A percentile compares a stretch with the other conserved stretches of the same genome.
Evolutionary conservation across 441 rosid species (phyloP).

Genomic region (Adansonia rubrostipa): DNA sequence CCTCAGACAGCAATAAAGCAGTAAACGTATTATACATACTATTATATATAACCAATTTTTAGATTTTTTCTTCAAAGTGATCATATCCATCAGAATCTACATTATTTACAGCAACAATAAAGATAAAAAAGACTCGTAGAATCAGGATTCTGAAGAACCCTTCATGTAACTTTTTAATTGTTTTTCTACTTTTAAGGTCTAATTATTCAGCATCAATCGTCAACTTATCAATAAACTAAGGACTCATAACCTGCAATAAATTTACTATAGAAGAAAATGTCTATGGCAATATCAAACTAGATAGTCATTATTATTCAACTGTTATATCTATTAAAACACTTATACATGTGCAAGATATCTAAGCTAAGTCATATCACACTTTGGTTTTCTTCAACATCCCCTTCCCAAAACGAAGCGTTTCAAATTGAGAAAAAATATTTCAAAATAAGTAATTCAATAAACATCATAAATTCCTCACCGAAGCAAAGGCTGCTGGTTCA

Average conservation of each 20-base stretch:
- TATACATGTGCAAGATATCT: neutral
- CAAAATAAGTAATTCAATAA: slow-evolving; percentile 14
- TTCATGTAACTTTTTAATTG: slow-evolving; percentile 8
- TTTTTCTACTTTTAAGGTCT: slow-evolving; percentile 1
- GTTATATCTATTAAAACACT: neutral
- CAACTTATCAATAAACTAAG: neutral
- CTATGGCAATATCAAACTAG: neutral
- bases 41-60: slow-evolving; percentile 7
- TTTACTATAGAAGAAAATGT: too few species aligned
- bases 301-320: neutral
- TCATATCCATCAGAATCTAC: neutral
- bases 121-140: neutral
- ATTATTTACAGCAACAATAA: neutral
- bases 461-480: slow-evolving; percentile 59
- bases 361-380: neutral
- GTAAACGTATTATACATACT: neutral
- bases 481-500: slow-evolving; percentile 94
- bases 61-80: neutral
- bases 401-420: neutral
- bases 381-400: neutral
- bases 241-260: too few species aligned
- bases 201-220: neutral
- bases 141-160: neutral
- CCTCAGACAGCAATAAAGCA: neutral
- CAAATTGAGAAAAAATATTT: slow-evolving; percentile 2